Evolutionary conservation across 1,139 yeast species (phyloP).

Genomic region (Petasospora rhodanensis): DNA sequence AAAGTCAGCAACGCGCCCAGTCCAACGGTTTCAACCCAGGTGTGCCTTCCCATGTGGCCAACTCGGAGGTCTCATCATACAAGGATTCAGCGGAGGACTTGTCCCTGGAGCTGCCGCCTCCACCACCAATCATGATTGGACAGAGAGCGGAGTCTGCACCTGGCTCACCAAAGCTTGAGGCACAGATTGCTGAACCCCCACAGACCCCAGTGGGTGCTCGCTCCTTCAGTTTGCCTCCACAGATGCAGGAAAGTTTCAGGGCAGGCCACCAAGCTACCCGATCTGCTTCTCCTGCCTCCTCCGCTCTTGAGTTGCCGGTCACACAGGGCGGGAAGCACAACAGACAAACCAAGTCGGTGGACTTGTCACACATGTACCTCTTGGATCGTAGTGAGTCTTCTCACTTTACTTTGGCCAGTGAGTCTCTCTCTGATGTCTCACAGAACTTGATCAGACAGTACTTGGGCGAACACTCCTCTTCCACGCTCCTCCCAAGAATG

Average conservation of each 20-base stretch:
- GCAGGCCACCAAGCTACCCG: slow-evolving; percentile 12
- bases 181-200: too few relatives aligned
- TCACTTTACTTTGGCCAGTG: slow-evolving; percentile 35
- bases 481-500: slow-evolving; percentile 65
- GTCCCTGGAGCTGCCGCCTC: too few relatives aligned
- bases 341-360: slow-evolving; percentile 32
- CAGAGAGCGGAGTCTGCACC: too few relatives aligned
- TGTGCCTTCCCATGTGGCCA: too few relatives aligned
- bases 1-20: too few relatives aligned
- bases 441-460: slow-evolving; percentile 40
- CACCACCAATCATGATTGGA: too few relatives aligned
- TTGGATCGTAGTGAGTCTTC: slow-evolving; percentile 30
- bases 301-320: slow-evolving; percentile 2
- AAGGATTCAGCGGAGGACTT: too few relatives aligned
- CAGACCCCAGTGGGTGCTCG: slow-evolving; percentile 22
- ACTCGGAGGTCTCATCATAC: too few relatives aligned
- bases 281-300: slow-evolving; percentile 18
- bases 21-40: too few relatives aligned
- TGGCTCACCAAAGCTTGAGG: slow-evolving; percentile 1
- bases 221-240: slow-evolving; percentile 18
- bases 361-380: slow-evolving; percentile 35
- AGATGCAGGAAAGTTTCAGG: slow-evolving; percentile 4
- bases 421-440: slow-evolving; percentile 34
- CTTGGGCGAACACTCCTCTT: slow-evolving; percentile 44
- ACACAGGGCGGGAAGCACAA: slow-evolving; percentile 10